Conservation (phyloP, 805 yeast species). For the Hanseniaspora lachancei region DNA sequence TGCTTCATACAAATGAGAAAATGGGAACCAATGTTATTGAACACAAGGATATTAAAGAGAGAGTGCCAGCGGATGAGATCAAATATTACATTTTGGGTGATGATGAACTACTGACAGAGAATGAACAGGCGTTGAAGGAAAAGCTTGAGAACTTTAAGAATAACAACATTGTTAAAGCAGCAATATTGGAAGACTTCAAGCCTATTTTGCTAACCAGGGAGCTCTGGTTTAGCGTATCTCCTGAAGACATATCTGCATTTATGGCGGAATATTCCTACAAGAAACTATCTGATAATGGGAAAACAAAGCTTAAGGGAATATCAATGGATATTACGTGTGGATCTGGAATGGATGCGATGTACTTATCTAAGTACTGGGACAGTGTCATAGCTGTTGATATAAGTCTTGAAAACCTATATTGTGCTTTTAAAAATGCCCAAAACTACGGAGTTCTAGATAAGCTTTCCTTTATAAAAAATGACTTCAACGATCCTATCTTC, state of each 20-base stretch:
- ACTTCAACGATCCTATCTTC: slow-evolving; percentile 29
- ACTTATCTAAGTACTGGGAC: slow-evolving; percentile 49
- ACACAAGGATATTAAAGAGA: not conserved
- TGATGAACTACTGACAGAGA: slow-evolving; percentile 18
- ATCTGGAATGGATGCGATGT: slow-evolving; percentile 78
- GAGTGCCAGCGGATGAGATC: not conserved
- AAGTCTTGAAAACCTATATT: slow-evolving; percentile 45
- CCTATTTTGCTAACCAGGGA: slow-evolving; percentile 49
- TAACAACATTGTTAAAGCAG: slow-evolving; percentile 14
- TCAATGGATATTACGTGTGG: slow-evolving; percentile 69
- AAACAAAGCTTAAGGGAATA: slow-evolving; percentile 16
- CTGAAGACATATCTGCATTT: slow-evolving; percentile 57
- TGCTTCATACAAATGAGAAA: not conserved
- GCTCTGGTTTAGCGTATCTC: slow-evolving; percentile 81
- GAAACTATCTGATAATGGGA: slow-evolving; percentile 36
- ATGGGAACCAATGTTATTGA: not conserved
- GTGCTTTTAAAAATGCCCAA: slow-evolving; percentile 52
- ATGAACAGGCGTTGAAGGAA: slow-evolving; percentile 14
- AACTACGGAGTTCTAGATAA: slow-evolving; percentile 46
- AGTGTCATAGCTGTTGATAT: slow-evolving; percentile 51
- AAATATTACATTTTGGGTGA: not conserved
- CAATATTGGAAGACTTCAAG: slow-evolving; percentile 43
- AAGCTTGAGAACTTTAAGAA: slow-evolving; percentile 16
- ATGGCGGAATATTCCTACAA: slow-evolving; percentile 41
- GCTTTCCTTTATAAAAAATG: slow-evolving; percentile 37